Conservation (phyloP, 1,284 basidiomycete species). For the Volvariella volvacea region DNA sequence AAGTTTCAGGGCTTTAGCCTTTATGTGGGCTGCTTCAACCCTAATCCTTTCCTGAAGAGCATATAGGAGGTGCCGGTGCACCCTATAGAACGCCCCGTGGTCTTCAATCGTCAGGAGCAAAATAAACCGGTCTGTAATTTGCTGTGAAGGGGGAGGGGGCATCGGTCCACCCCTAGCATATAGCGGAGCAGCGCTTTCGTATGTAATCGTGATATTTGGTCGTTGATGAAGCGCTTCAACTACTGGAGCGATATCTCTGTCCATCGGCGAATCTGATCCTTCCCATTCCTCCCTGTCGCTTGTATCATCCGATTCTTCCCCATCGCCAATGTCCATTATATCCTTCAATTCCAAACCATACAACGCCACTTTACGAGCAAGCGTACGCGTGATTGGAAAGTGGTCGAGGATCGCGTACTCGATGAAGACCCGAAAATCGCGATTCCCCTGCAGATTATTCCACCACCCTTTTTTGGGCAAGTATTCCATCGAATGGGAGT, state of each 20-base stretch:
- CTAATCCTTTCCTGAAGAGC: conserved; percentile 14
- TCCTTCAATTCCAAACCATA: background rate
- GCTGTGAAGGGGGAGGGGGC: background rate
- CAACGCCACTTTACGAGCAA: no score
- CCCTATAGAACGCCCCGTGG: conserved; percentile 10
- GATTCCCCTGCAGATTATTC: no score
- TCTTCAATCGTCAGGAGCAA: conserved; percentile 21
- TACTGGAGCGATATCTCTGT: background rate
- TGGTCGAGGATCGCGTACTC: no score
- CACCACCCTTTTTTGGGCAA: no score
- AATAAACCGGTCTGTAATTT: conserved; percentile 14
- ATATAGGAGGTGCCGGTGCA: conserved; percentile 16
- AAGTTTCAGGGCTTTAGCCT: conserved; percentile 10
- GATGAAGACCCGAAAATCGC: no score
- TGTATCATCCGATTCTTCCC: background rate
- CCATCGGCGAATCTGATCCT: conserved; percentile 23
- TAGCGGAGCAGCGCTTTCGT: background rate
- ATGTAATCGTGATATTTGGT: no score
- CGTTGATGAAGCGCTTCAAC: no score
- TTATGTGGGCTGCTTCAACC: conserved; percentile 13
- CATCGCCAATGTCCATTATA: conserved; percentile 10
- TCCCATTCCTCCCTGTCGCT: conserved; percentile 13
- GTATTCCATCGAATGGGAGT: no score
- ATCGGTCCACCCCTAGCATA: conserved; percentile 1
- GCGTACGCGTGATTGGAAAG: no score